Evolutionary conservation across 768 basidiomycete species (phyloP), one percentile per base, ranked within the genome.

Genomic region (Agaricus bisporus): DNA sequence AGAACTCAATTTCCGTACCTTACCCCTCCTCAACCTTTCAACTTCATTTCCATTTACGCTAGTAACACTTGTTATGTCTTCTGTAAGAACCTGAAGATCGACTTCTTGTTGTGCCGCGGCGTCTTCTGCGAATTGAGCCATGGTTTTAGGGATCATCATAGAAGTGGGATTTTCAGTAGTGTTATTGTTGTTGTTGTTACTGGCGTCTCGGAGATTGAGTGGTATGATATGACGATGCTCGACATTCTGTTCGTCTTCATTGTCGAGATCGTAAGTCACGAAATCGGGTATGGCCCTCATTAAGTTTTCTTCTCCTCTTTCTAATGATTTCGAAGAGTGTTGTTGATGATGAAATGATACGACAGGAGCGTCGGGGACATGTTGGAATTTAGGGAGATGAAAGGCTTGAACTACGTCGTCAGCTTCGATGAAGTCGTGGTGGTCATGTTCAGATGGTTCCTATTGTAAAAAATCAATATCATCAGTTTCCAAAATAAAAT

Each of bases 331-430:
- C 32, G 8, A 62, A 54, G n/a, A 60, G 39, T 25, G 49, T 9
- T n/a, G 25, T 29, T 29, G 37, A 29, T 15, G 11, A 14, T 51
- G 41, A 29, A 42, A 51, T 20, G 52, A 47, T 43, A 42, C 46
- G 15, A 46, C 44, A n/a, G 61, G 54, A 20, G 59, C 53, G 39
- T 66, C 59, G 0, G 66, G 63, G 35, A 69, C 61, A 35, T 73
- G 70, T 42, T 72, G 75, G 61, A 79, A 77, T 57, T 81, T 82
- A 1, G 90, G 90, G 25, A 92, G 70, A 54, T 77, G 77, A 65
- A 82, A 92, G 2, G 81, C 79, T 64, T 86, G 73, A 2, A 92
- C 86, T 49, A 91, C 84, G 55, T 80, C 82, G 60, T 85, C 87
- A 6, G 82, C 85, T 12, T 76, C 82, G 6, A 79, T 74, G 66